Evolutionary conservation across 1,284 basidiomycete genomes (phyloP).

Genomic region (Ceratobasidium sp.): DNA sequence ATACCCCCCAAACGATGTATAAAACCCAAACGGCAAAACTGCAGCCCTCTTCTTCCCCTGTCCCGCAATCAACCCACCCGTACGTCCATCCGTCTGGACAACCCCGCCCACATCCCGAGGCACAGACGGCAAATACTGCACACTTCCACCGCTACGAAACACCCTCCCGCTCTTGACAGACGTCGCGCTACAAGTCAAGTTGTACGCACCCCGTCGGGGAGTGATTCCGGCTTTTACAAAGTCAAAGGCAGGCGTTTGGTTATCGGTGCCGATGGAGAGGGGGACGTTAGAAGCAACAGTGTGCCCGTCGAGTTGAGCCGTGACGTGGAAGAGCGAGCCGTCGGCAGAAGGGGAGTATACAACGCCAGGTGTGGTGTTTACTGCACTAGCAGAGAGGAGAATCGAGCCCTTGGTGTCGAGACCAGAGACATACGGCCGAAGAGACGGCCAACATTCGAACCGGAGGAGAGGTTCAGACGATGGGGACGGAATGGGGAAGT

Average conservation of each 20-base stretch:
- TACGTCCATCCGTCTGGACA: slow-evolving; percentile 76
- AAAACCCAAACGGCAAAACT: slow-evolving; percentile 78
- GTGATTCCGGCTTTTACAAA: slow-evolving; percentile 56
- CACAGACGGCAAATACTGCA: slow-evolving; percentile 68
- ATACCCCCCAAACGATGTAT: slow-evolving; percentile 72
- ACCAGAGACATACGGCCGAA: slow-evolving; percentile 72
- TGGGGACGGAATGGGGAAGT: slow-evolving; percentile 63
- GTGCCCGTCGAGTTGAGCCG: slow-evolving; percentile 59
- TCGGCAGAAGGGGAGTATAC: slow-evolving; percentile 59
- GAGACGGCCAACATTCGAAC: slow-evolving; percentile 72
- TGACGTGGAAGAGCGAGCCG: slow-evolving; percentile 56
- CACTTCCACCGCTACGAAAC: slow-evolving; percentile 60
- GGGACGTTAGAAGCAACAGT: slow-evolving; percentile 58
- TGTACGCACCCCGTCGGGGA: slow-evolving; percentile 62
- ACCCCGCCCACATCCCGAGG: slow-evolving; percentile 60
- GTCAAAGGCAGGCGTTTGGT: slow-evolving; percentile 59
- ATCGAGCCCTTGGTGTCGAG: slow-evolving; percentile 60
- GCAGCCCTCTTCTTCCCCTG: slow-evolving; percentile 60
- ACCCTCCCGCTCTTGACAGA: slow-evolving; percentile 54
- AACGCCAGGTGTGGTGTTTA: slow-evolving; percentile 65
- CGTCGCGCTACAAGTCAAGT: slow-evolving; percentile 64
- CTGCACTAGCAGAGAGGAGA: slow-evolving; percentile 65
- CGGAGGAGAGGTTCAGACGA: slow-evolving; percentile 68
- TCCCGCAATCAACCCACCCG: slow-evolving; percentile 71
- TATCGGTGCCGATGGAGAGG: slow-evolving; percentile 66